A percentile compares a stretch with the other conserved stretches of the same genome.
phyloP scores from a whole-genome alignment of 345 rosid genomes.

The Aethionema arabicum region DNA sequence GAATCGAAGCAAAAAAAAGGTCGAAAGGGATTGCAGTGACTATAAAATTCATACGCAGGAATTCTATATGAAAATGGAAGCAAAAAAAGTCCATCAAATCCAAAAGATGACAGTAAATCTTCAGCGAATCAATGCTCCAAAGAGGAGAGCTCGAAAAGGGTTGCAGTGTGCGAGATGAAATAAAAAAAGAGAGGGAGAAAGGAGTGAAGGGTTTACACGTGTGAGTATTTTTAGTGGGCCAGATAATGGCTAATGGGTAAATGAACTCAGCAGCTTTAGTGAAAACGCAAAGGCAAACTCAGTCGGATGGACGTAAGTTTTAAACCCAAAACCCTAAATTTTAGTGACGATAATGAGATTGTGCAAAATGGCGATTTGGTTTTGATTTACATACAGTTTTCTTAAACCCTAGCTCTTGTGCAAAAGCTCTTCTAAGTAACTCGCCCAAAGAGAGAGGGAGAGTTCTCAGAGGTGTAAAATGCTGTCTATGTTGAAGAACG shows the following conservation, averaged over 20 bases:
- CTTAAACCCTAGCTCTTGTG: conserved; percentile 38
- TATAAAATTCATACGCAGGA: background rate
- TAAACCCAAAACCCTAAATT: too few relatives aligned
- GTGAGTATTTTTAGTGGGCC: conserved; percentile 25
- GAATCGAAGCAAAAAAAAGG: background rate
- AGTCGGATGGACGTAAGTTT: too few relatives aligned
- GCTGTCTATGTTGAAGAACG: conserved; percentile 57
- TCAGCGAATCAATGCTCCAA: conserved; percentile 21
- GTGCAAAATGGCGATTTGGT: background rate
- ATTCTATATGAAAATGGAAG: background rate
- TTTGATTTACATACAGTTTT: conserved; percentile 3
- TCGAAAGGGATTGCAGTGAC: too few relatives aligned
- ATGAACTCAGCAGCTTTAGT: conserved; percentile 17
- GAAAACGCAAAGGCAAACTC: background rate
- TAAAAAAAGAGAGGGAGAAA: conserved; percentile 14
- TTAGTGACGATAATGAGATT: too few relatives aligned
- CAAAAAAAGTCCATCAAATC: conserved; percentile 8
- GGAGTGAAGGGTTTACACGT: conserved; percentile 32
- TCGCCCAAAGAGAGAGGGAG: background rate
- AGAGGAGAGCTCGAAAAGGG: conserved; percentile 28
- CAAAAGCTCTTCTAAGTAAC: conserved; percentile 4
- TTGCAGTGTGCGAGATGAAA: conserved; percentile 22
- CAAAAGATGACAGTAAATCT: conserved; percentile 26
- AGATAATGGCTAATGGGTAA: background rate
- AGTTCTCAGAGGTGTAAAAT: conserved; percentile 20